A percentile compares a stretch with the other conserved stretches of the same genome.
These are phyloP conservation scores for Fusarium cyanostomum DNA, from an alignment of 2,329 filamentous ascomycete species.

Conservation along the genomic window DNA sequence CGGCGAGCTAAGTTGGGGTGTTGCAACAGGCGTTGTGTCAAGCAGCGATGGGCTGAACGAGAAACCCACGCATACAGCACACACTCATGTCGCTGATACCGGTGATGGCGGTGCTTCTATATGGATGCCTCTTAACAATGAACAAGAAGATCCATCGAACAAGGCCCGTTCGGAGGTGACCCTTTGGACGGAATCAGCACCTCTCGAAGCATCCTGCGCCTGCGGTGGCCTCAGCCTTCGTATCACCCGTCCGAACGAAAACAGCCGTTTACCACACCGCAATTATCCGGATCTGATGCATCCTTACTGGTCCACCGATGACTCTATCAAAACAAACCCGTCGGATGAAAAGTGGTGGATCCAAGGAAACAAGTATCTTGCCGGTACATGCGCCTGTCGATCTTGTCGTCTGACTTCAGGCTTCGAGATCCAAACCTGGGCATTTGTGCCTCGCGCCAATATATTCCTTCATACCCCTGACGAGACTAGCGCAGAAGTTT, in stretches of 20 bases:
- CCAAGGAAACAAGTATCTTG: constrained; percentile 61
- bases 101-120: constrained; percentile 50
- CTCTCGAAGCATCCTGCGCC: constrained; percentile 41
- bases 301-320: constrained; percentile 54
- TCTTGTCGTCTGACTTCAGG: constrained; percentile 69
- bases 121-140: constrained; percentile 38
- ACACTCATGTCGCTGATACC: constrained; percentile 46
- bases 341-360: constrained; percentile 69
- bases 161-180: background rate
- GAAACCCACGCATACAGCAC: background rate
- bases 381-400: constrained; percentile 68
- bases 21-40: constrained; percentile 51
- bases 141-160: background rate
- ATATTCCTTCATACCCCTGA: constrained; percentile 55
- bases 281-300: constrained; percentile 61
- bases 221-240: constrained; percentile 61
- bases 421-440: constrained; percentile 72
- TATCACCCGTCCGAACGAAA: constrained; percentile 63
- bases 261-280: constrained; percentile 53
- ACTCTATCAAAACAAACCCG: constrained; percentile 52
- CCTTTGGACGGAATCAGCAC: background rate
- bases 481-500: constrained; percentile 1
- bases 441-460: constrained; percentile 69
- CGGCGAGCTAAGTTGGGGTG: constrained; percentile 42
- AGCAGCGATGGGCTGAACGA: background rate